Evolutionary conservation across 495 filamentous ascomycete species (phyloP), one percentile per base, ranked within the genome.

Genomic region (Podospora pseudoanserina): DNA sequence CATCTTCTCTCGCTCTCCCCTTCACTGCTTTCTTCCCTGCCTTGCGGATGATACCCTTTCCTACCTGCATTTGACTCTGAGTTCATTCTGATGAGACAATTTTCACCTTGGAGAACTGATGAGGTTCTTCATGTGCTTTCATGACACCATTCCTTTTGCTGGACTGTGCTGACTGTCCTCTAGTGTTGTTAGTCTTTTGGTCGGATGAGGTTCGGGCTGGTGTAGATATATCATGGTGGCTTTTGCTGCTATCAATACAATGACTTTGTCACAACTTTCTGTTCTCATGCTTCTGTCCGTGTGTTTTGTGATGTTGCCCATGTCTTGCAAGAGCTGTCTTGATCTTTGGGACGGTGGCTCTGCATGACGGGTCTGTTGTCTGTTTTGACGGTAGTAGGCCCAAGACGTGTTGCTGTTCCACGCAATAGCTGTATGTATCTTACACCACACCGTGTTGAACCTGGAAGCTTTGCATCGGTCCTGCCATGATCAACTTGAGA

Each of bases 71-170:
- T 86, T 88, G 90, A 83, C 67, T 73, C 84, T 85, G 92, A 88
- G 79, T 86, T 80, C 77, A 81, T 82, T 85, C 75, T 92, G 90
- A 89, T 84, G 91, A 92, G 85, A 86, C 64, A 85, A 82, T 86
- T 90, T 90, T 91, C 91, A 94, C 90, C 90, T 96, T 94, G 91
- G 92, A 94, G 92, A 96, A 90, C 92, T 96, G 92, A 96, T 83
- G 71, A 73, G 72, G 67, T 66, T 58, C 54, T 30, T 60, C 63
- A 16, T 34, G 19, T 27, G 1, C 23, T 26, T 61, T 20, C 27
- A 28, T 32, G 16, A 28, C 6, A 28, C 19, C 13, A 18, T 5
- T 61, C 27, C 2, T 27, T 11, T 65, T 63, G n/a, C 20, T 32
- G 65, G 39, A 20, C 57, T 39, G 30, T 67, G 75, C 75, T 75